Evolutionary conservation across 202 grass and related monocot genomes (phyloP).

Genomic region (Setaria viridis): DNA sequence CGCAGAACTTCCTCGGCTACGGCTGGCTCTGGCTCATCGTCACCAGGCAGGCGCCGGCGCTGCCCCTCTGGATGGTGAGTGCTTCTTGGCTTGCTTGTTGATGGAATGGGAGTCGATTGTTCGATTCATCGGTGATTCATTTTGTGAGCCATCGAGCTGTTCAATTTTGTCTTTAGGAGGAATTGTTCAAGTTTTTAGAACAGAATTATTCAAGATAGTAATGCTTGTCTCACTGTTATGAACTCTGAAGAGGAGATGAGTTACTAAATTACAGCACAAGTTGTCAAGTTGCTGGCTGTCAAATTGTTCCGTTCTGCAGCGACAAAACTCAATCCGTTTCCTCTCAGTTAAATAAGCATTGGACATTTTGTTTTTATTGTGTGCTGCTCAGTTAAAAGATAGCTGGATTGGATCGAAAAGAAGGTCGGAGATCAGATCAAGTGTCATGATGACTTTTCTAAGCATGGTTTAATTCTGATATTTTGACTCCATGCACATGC

Average conservation of each 20-base stretch:
- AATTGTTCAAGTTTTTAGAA: not conserved
- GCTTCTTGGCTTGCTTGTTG: slow-evolving; percentile 15
- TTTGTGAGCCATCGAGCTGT: not conserved
- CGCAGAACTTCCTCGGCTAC: slow-evolving; percentile 84
- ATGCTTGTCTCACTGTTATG: slow-evolving; percentile 16
- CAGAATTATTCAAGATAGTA: not conserved
- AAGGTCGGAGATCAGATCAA: slow-evolving; percentile 45
- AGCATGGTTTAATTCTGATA: slow-evolving; percentile 42
- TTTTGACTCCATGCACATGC: slow-evolving; percentile 28
- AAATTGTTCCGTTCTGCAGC: slow-evolving; percentile 21
- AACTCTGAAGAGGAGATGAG: slow-evolving; percentile 16
- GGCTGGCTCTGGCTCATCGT: slow-evolving; percentile 96
- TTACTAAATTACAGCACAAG: slow-evolving; percentile 34
- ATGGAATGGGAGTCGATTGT: slow-evolving; percentile 2
- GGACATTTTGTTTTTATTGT: not conserved
- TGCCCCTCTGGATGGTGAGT: slow-evolving; percentile 82
- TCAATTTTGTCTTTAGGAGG: not conserved
- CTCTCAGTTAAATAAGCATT: slow-evolving; percentile 21
- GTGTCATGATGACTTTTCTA: slow-evolving; percentile 34
- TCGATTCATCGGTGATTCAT: slow-evolving; percentile 7
- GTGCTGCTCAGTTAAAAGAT: not conserved
- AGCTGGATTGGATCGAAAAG: slow-evolving; percentile 19
- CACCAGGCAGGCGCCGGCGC: slow-evolving; percentile 58
- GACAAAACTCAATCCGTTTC: not conserved
- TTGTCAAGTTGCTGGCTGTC: slow-evolving; percentile 10